Evolutionary conservation across 768 basidiomycete species (phyloP), one percentile per base, ranked within the genome.

Genomic region (Austroboletus festivus): DNA sequence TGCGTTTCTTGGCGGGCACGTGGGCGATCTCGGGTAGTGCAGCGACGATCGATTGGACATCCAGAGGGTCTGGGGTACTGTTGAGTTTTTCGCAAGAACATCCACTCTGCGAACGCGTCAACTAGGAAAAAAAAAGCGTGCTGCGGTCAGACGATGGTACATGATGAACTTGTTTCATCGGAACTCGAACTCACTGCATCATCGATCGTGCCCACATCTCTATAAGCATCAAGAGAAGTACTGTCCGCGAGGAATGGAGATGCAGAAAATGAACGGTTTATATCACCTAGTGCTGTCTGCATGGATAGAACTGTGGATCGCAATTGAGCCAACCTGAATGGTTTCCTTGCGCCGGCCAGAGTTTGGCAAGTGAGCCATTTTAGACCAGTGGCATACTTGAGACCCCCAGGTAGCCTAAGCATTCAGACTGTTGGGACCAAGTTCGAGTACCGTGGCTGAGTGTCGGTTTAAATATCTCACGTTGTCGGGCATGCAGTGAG

Each of bases 1-100:
- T 70, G 21, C 70, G 68, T 41, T 61, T 61, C 46, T 20, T 71
- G 33, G 45, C 18, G 10, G 72, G 66, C 40, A 65, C 38, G 11
- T 26, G 45, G 11, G 69, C 63, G 18, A 67, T 44, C 11, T 61
- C 51, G 21, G 66, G 68, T 33, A 68, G 34, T 18, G 40, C 44
- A 13, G 33, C 20, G 10, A n/a, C 41, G 16, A 28, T 6, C 16
- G 51, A 50, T 23, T 61, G 59, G 15, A 60, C 21, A 1, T 61
- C 52, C 9, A 46, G 48, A 19, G 61, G 49, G 19, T 45, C 63
- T 63, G 48, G 5, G 6, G 6, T 18, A 7, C n/a, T 11, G 16
- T 4, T 5, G 5, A 2, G n/a, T 7, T 8, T 7, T 19, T 18
- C 16, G 4, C 16, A 37, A 5, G 3, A 37, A 37, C 4, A 5